These are phyloP conservation scores for Xenoacremonium recifei DNA, from an alignment of 2,329 filamentous ascomycete species.

Conservation along the genomic window DNA sequence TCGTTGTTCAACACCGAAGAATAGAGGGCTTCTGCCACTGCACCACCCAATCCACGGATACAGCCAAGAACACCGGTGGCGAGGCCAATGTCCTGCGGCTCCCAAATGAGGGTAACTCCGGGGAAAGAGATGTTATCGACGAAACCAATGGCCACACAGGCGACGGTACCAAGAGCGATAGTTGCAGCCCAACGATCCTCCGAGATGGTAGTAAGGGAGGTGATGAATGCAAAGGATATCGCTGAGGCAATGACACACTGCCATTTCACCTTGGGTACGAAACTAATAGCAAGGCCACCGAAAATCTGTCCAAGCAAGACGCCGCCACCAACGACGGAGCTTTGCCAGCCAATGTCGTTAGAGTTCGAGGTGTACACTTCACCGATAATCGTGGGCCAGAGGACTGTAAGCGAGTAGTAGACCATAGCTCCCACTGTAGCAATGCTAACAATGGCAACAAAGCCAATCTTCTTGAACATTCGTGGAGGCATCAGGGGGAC, in stretches of 20 bases:
- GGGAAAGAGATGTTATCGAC: constrained; percentile 39
- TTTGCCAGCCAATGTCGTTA: constrained; percentile 37
- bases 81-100: constrained; percentile 45
- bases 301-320: constrained; percentile 37
- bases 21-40: constrained; percentile 35
- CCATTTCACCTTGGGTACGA: constrained; percentile 32
- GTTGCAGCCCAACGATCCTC: constrained; percentile 22
- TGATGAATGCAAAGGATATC: constrained; percentile 30
- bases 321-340: constrained; percentile 35
- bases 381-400: constrained; percentile 40
- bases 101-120: constrained; percentile 42
- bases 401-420: constrained; percentile 41
- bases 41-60: constrained; percentile 39
- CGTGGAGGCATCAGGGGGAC: constrained; percentile 39
- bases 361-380: constrained; percentile 35
- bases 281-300: constrained; percentile 32
- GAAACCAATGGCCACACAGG: constrained; percentile 30
- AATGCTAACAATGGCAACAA: constrained; percentile 34
- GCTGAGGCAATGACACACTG: constrained; percentile 29
- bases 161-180: constrained; percentile 31
- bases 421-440: constrained; percentile 40
- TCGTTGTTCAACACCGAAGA: constrained; percentile 33
- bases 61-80: constrained; percentile 41
- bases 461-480: constrained; percentile 38
- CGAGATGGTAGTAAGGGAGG: constrained; percentile 24